Evolutionary conservation across 2,329 filamentous ascomycete species (phyloP).

Genomic region (Talaromyces verruculosus): DNA sequence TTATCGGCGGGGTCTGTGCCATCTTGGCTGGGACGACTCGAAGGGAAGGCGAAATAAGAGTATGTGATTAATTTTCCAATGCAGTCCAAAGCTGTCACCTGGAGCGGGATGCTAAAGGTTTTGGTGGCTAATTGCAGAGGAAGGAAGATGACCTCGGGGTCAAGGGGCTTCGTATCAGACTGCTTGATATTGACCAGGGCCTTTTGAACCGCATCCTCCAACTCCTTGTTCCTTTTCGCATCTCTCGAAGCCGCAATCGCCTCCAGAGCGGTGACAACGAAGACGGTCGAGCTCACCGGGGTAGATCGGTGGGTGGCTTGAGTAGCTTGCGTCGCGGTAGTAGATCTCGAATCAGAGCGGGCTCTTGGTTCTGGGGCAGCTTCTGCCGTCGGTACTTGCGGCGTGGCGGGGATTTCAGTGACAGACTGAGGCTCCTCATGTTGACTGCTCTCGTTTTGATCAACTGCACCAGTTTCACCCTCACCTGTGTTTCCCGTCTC

Average conservation of each 20-base stretch:
- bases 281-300: constrained; percentile 89
- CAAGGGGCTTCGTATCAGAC: constrained; percentile 75
- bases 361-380: constrained; percentile 38
- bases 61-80: constrained; percentile 99
- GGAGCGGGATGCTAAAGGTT: constrained; percentile 78
- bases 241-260: constrained; percentile 89
- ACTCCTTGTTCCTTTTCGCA: constrained; percentile 78
- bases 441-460: background rate
- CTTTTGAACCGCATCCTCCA: constrained; percentile 76
- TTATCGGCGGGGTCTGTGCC: constrained; percentile 36
- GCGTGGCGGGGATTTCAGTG: constrained; percentile 17
- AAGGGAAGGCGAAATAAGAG: constrained; percentile 86
- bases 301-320: constrained; percentile 55
- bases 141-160: constrained; percentile 88
- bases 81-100: constrained; percentile 89
- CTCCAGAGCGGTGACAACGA: constrained; percentile 90
- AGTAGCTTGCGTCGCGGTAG: constrained; percentile 45
- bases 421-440: constrained; percentile 8
- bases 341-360: constrained; percentile 63
- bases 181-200: constrained; percentile 85
- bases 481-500: constrained; percentile 20
- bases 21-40: constrained; percentile 35
- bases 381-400: constrained; percentile 27
- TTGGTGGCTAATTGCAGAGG: constrained; percentile 88
- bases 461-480: constrained; percentile 1